Conservation (phyloP, 2,329 filamentous ascomycete genomes). For the Myriosclerotinia duriaeana region DNA sequence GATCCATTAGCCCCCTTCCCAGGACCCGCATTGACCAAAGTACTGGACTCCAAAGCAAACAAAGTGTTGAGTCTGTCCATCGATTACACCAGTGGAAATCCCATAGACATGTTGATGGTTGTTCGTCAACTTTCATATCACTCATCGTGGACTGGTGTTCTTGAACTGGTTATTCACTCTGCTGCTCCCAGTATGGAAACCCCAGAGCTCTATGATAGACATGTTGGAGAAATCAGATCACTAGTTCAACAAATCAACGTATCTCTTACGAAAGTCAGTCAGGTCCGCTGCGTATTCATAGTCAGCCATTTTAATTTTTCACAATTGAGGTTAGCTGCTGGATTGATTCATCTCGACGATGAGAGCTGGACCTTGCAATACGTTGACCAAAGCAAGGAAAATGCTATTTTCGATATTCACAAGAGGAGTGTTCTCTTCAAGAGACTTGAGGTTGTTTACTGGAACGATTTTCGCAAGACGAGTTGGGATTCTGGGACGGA, state of each 20-base stretch:
- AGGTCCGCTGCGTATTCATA: background rate
- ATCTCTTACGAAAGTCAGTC: background rate
- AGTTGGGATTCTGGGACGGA: background rate
- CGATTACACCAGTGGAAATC: background rate
- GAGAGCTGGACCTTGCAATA: background rate
- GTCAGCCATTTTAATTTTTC: background rate
- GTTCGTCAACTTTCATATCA: background rate
- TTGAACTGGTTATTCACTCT: background rate
- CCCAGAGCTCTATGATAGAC: background rate
- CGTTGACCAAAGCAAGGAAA: background rate
- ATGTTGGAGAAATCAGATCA: background rate
- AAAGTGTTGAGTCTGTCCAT: background rate
- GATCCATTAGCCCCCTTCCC: background rate
- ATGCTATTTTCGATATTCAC: background rate
- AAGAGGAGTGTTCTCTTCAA: background rate
- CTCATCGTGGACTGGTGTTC: background rate
- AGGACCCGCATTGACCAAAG: background rate
- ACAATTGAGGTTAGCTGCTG: background rate
- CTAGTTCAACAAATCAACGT: background rate
- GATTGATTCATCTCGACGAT: background rate
- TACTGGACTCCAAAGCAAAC: background rate
- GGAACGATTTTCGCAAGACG: background rate
- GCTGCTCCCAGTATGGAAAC: background rate
- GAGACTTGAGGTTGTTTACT: background rate
- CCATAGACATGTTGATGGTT: background rate